Percentiles rank a stretch among this genome's conserved stretches.
Conservation (phyloP, 225 moss, liverwort and hornwort species). For the Asterella californica region DNA sequence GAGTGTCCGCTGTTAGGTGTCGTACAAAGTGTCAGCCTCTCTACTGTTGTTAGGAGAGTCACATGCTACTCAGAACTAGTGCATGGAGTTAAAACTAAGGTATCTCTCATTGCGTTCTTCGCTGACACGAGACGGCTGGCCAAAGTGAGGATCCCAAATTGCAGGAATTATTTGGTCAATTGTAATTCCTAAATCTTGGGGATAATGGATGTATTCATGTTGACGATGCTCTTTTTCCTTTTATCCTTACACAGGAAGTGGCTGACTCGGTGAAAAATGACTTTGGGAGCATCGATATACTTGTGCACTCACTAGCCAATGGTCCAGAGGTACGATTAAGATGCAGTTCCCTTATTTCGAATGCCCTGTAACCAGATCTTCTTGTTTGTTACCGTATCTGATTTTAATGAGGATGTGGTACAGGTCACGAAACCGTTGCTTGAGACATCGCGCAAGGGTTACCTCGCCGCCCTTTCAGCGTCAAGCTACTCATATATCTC, state of each 20-base stretch:
- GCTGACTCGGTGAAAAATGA: conserved; percentile 81
- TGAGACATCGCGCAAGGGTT: conserved; percentile 91
- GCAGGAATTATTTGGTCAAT: too few relatives aligned
- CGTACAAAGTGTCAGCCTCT: neutral
- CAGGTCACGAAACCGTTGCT: conserved; percentile 93
- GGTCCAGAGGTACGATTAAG: conserved; percentile 73
- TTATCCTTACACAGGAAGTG: conserved; percentile 57
- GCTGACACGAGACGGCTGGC: neutral
- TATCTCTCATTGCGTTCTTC: neutral
- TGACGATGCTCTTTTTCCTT: neutral
- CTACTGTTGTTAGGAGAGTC: neutral
- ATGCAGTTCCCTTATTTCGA: neutral
- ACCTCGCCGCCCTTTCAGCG: conserved; percentile 88
- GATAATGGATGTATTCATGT: neutral
- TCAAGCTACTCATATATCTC: conserved; percentile 88
- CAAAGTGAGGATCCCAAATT: too few relatives aligned
- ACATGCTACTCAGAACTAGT: neutral
- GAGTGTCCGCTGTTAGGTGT: neutral
- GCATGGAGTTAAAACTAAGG: neutral
- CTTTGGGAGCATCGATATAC: conserved; percentile 88
- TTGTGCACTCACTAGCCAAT: conserved; percentile 95
- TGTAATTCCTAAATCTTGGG: too few relatives aligned
- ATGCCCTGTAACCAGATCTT: neutral
- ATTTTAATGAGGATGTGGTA: neutral
- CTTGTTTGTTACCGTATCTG: neutral